These are phyloP conservation scores for Albugo candida DNA, from an alignment of 352 stramenopile species.

Conservation along the genomic window DNA sequence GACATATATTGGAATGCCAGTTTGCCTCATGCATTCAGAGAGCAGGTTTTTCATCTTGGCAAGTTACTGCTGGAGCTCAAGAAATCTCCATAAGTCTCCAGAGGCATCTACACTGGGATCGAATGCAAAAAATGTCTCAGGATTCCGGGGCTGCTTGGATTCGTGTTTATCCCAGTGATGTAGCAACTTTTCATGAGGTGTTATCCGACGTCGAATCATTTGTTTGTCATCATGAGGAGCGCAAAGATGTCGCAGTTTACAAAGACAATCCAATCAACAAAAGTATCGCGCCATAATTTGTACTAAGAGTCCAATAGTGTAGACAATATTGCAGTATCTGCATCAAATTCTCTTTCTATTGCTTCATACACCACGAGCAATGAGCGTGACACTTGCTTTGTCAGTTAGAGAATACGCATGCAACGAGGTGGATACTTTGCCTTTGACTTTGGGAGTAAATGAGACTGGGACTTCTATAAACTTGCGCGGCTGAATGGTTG, in stretches of 20 bases:
- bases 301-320: too few relatives aligned
- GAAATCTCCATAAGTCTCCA: conserved; percentile 78
- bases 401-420: conserved; percentile 61
- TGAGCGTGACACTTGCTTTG: conserved; percentile 61
- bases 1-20: conserved; percentile 31
- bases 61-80: conserved; percentile 65
- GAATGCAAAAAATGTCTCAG: conserved; percentile 75
- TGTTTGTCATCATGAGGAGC: conserved; percentile 27
- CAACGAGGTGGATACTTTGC: conserved; percentile 65
- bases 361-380: conserved; percentile 28
- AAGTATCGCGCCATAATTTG: too few relatives aligned
- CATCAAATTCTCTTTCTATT: background rate
- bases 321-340: too few relatives aligned
- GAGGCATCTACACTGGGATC: conserved; percentile 74
- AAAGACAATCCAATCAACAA: background rate
- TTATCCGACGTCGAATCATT: conserved; percentile 54
- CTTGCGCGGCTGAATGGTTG: conserved; percentile 59
- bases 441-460: conserved; percentile 54
- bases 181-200: conserved; percentile 58
- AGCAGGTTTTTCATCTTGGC: conserved; percentile 67
- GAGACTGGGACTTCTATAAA: conserved; percentile 69
- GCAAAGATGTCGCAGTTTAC: background rate
- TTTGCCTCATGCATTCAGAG: conserved; percentile 67
- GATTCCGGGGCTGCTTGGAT: conserved; percentile 73
- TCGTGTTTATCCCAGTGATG: conserved; percentile 62